phyloP scores from a whole-genome alignment of 306 rosid genomes.

The Senna tora region DNA sequence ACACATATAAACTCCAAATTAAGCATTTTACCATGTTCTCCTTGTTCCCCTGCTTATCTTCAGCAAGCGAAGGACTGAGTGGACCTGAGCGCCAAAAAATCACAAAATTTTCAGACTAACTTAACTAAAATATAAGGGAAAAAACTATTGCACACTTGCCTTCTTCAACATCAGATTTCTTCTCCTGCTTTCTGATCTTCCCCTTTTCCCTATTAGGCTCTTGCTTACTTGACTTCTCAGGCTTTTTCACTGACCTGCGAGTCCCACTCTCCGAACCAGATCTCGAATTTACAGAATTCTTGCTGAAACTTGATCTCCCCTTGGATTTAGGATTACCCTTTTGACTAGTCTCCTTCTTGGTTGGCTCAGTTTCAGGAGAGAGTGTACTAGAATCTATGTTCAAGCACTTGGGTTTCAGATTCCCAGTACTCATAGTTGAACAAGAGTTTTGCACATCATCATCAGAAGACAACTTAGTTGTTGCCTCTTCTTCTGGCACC shows the following conservation, averaged over 20 bases:
- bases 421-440: slow-evolving; percentile 51
- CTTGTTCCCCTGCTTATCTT: slow-evolving; percentile 51
- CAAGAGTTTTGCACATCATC: slow-evolving; percentile 67
- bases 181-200: slow-evolving; percentile 50
- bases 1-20: neutral
- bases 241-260: slow-evolving; percentile 49
- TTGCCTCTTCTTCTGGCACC: slow-evolving; percentile 68
- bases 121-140: neutral
- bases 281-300: slow-evolving; percentile 51
- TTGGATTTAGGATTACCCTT: slow-evolving; percentile 46
- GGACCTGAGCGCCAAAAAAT: slow-evolving; percentile 33
- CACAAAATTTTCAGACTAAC: neutral
- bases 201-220: slow-evolving; percentile 54
- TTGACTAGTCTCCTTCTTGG: slow-evolving; percentile 47
- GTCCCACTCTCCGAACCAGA: slow-evolving; percentile 45
- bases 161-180: slow-evolving; percentile 49
- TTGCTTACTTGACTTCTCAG: slow-evolving; percentile 61
- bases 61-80: slow-evolving; percentile 33
- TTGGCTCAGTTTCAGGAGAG: slow-evolving; percentile 39
- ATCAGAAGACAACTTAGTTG: slow-evolving; percentile 71
- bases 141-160: slow-evolving; percentile 45
- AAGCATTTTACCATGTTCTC: slow-evolving; percentile 54
- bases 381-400: slow-evolving; percentile 48
- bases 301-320: slow-evolving; percentile 45
- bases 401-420: slow-evolving; percentile 59